A percentile compares a stretch with the other conserved stretches of the same genome.
Evolutionary conservation across 192 early-diverging fungal species (phyloP).

Genomic region (Mortierella alpina): DNA sequence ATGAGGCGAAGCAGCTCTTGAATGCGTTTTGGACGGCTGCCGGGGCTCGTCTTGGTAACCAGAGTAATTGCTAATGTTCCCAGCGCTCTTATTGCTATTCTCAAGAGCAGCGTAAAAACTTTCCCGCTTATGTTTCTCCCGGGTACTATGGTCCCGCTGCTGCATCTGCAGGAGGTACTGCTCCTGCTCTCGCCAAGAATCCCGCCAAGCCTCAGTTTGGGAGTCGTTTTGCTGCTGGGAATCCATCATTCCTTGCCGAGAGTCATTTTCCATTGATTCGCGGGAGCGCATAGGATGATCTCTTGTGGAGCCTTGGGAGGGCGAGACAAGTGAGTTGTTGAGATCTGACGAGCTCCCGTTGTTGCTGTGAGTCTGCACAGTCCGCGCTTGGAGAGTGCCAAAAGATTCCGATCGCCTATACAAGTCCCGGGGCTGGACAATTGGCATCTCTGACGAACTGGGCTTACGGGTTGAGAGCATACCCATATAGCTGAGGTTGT

Average conservation of each 20-base stretch:
- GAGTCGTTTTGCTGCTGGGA: neutral
- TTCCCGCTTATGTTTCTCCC: conserved; percentile 48
- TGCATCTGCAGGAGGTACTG: conserved; percentile 7
- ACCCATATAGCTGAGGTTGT: conserved; percentile 25
- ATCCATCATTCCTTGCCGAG: neutral
- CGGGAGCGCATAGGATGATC: conserved; percentile 27
- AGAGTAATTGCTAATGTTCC: neutral
- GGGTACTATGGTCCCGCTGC: conserved; percentile 8
- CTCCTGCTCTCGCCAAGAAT: conserved; percentile 26
- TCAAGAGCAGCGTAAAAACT: conserved; percentile 46
- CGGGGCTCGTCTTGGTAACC: conserved; percentile 16
- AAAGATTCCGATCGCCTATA: conserved; percentile 44
- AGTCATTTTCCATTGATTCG: conserved; percentile 7
- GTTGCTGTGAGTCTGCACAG: conserved; percentile 30
- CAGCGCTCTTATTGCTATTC: conserved; percentile 4
- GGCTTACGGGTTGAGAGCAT: conserved; percentile 35
- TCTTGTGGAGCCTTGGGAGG: conserved; percentile 1
- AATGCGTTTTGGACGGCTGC: conserved; percentile 2
- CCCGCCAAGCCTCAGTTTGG: neutral
- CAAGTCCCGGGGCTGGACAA: conserved; percentile 18
- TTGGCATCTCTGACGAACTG: conserved; percentile 15
- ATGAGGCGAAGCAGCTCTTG: conserved; percentile 28
- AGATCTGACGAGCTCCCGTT: conserved; percentile 10
- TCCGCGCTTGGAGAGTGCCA: conserved; percentile 33
- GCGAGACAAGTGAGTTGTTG: neutral